A percentile compares a stretch with the other conserved stretches of the same genome.
Evolutionary conservation across 2,329 filamentous ascomycete species (phyloP).

Genomic region (Xenosphaeropsis pyriputrescens): DNA sequence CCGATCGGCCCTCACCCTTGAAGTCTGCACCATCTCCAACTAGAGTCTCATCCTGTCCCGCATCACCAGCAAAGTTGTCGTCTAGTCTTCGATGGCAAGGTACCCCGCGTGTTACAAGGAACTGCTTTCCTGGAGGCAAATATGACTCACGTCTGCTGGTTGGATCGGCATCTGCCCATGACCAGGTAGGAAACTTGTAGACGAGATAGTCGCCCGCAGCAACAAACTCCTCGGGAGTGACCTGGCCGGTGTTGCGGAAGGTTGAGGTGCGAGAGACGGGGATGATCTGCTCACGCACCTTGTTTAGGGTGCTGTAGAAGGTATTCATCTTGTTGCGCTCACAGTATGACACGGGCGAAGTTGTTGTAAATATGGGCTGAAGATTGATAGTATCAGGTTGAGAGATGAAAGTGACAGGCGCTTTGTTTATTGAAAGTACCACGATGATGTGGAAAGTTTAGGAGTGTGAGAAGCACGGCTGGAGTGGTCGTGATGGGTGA

Average conservation of each 20-base stretch:
- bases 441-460: too few relatives aligned
- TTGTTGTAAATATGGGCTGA: neutral
- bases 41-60: conserved; percentile 72
- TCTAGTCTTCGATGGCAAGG: conserved; percentile 85
- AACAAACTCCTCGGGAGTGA: conserved; percentile 94
- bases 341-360: neutral
- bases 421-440: too few relatives aligned
- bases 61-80: conserved; percentile 83
- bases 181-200: conserved; percentile 98
- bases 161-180: conserved; percentile 83
- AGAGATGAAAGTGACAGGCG: neutral
- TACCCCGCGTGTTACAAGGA: conserved; percentile 84
- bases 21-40: conserved; percentile 66
- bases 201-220: conserved; percentile 93
- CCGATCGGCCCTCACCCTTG: conserved; percentile 26
- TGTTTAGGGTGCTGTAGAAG: conserved; percentile 84
- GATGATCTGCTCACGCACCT: conserved; percentile 80
- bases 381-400: neutral
- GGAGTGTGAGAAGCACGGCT: too few relatives aligned
- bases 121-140: conserved; percentile 84
- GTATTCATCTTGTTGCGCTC: conserved; percentile 52
- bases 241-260: conserved; percentile 85
- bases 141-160: conserved; percentile 64
- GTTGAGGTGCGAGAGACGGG: conserved; percentile 83
- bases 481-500: neutral